These are phyloP conservation scores for Dendrobium huoshanense DNA, from an alignment of 106 monocot species.

Conservation along the genomic window DNA sequence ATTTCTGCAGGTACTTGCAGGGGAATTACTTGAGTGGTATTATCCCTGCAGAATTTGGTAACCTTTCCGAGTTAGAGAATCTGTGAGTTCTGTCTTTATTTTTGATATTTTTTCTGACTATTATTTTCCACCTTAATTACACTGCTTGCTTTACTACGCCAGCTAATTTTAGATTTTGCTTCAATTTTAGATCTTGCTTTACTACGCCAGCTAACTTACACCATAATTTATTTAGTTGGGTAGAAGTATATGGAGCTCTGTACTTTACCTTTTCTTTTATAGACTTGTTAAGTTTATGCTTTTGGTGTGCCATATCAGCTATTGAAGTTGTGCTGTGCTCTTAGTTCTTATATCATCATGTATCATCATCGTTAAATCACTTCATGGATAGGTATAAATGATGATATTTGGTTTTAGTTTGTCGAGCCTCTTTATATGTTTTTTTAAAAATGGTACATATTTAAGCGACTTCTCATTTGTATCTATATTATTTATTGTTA, in stretches of 20 bases:
- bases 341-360: background rate
- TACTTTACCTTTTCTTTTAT: background rate
- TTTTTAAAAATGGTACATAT: background rate
- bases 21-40: constrained; percentile 86
- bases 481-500: constrained; percentile 17
- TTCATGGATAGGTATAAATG: background rate
- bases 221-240: background rate
- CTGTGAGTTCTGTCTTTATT: constrained; percentile 53
- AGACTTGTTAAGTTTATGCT: background rate
- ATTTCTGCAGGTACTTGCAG: constrained; percentile 63
- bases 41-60: constrained; percentile 76
- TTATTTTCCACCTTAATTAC: background rate
- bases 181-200: background rate
- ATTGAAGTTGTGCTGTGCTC: background rate
- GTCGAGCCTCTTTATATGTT: background rate
- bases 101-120: background rate
- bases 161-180: background rate
- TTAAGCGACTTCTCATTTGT: background rate
- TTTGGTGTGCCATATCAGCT: background rate
- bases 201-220: background rate
- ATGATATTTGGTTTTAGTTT: background rate
- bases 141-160: background rate
- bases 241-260: background rate
- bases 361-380: background rate
- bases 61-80: constrained; percentile 60